phyloP scores from a whole-genome alignment of 1,284 basidiomycete genomes.

The Puccinia hordei region DNA sequence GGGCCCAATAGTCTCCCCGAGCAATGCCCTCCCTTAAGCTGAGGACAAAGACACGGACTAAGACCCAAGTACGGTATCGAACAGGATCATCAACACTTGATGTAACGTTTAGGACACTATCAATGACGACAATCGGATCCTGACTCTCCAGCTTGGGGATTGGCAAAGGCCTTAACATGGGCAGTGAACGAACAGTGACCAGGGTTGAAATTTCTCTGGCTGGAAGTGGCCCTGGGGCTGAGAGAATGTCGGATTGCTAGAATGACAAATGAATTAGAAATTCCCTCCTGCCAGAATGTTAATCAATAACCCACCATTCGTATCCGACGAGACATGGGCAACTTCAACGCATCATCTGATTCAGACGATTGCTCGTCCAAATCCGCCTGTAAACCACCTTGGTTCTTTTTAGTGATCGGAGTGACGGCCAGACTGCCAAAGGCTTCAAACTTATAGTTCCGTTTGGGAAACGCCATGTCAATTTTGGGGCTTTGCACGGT shows the following conservation, averaged over 20 bases:
- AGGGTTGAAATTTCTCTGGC: slow-evolving; percentile 33
- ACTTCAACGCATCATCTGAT: slow-evolving; percentile 47
- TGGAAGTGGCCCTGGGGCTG: slow-evolving; percentile 14
- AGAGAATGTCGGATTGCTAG: slow-evolving; percentile 25
- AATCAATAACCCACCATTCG: slow-evolving; percentile 20
- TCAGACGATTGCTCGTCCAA: slow-evolving; percentile 36
- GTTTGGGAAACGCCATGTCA: slow-evolving; percentile 5
- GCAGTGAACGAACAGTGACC: slow-evolving; percentile 19
- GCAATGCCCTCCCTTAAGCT: neutral
- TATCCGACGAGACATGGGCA: slow-evolving; percentile 39
- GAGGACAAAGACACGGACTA: slow-evolving; percentile 30
- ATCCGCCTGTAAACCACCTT: neutral
- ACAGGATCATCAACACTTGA: slow-evolving; percentile 10
- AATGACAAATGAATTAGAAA: neutral
- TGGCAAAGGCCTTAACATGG: slow-evolving; percentile 25
- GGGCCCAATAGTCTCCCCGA: neutral
- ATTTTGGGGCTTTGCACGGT: slow-evolving; percentile 15
- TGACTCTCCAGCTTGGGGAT: slow-evolving; percentile 19
- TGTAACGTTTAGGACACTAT: slow-evolving; percentile 21
- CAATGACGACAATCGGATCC: slow-evolving; percentile 28
- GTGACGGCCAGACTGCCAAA: slow-evolving; percentile 41
- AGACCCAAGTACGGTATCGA: slow-evolving; percentile 35
- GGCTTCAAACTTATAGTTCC: slow-evolving; percentile 50
- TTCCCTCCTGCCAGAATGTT: neutral
- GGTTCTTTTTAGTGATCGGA: slow-evolving; percentile 16